Evolutionary conservation across 1,284 basidiomycete genomes (phyloP), one percentile per base, ranked within the genome.

Genomic region (Microbotryomycetes sp.): DNA sequence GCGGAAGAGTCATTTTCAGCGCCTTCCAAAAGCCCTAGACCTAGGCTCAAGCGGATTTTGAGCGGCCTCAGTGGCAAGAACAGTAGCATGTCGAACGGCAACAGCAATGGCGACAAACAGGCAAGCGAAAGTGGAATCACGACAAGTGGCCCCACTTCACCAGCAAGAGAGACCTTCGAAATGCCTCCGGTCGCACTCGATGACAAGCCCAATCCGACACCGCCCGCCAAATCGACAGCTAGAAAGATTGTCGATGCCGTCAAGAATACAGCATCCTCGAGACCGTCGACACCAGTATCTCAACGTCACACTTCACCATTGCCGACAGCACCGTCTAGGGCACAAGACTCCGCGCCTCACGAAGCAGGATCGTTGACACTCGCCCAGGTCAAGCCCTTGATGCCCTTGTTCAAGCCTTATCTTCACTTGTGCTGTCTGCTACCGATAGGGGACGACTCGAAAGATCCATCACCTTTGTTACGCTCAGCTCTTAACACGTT

Each of bases 401-500:
- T 67, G 6, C 68, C 68, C 0, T 51, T 69, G 14, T 69, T 69
- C 57, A 54, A 49, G 3, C 68, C 68, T 0, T 67, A 63, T 58
- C 63, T 69, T 36, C 30, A 52, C 9, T 56, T 69, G 53, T 50
- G 65, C 29, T 58, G 58, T 30, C 29, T 48, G 14, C 52, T 56
- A 1, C 63, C 63, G 3, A 42, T 64, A 28, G 25, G 48, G 22
- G 31, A 42, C n/a, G 42, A 54, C 6, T 30, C 56, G 16, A 58
- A 63, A 28, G 59, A 65, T 14, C 59, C 55, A 12, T 62, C 58
- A 4, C 63, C 66, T 1, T 30, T 56, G 19, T 54, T 69, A 3
- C 53, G 59, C 29, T 52, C 62, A 45, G 65, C 67, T 16, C 53
- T 72, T 59, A 68, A 64, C 56, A 51, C 68, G 0, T 58, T 72